phyloP scores from a whole-genome alignment of 2,329 filamentous ascomycete species.

The Aspergillus phoenicis region DNA sequence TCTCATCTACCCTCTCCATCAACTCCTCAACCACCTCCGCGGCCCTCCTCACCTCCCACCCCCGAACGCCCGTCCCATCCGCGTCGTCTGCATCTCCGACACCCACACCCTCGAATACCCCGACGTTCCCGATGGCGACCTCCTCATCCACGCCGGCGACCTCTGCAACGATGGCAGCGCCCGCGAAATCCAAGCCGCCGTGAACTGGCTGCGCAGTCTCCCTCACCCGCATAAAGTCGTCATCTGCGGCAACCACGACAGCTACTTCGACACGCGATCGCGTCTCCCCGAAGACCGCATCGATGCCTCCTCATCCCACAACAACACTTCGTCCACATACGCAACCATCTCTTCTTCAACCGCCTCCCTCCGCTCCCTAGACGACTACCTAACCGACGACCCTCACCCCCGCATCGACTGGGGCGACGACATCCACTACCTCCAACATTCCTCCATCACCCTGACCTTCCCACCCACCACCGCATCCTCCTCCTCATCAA shows the following conservation, averaged over 20 bases:
- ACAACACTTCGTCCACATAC: conserved; percentile 35
- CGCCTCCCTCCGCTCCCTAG: conserved; percentile 39
- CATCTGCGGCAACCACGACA: conserved; percentile 87
- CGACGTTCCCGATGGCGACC: conserved; percentile 68
- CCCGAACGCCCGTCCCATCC: conserved; percentile 59
- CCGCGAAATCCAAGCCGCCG: conserved; percentile 74
- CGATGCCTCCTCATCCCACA: conserved; percentile 28
- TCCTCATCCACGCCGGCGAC: conserved; percentile 89
- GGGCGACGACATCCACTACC: conserved; percentile 68
- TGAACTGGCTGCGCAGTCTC: conserved; percentile 77
- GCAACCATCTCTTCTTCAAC: conserved; percentile 38
- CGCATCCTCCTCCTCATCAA: conserved; percentile 45
- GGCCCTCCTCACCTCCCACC: conserved; percentile 65
- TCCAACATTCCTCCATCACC: conserved; percentile 68
- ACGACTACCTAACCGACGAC: conserved; percentile 41
- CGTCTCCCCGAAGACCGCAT: conserved; percentile 59
- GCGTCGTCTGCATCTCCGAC: conserved; percentile 86
- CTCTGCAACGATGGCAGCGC: conserved; percentile 73
- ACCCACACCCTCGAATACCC: conserved; percentile 68
- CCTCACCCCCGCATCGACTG: conserved; percentile 61
- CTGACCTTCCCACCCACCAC: conserved; percentile 58
- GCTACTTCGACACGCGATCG: conserved; percentile 72
- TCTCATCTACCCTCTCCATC: conserved; percentile 64
- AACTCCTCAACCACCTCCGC: conserved; percentile 66
- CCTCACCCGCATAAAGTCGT: conserved; percentile 80